A percentile compares a stretch with the other conserved stretches of the same genome.
These are phyloP conservation scores for Staphylotrichum longicolle DNA, from an alignment of 495 filamentous ascomycete genomes.

Conservation along the genomic window DNA sequence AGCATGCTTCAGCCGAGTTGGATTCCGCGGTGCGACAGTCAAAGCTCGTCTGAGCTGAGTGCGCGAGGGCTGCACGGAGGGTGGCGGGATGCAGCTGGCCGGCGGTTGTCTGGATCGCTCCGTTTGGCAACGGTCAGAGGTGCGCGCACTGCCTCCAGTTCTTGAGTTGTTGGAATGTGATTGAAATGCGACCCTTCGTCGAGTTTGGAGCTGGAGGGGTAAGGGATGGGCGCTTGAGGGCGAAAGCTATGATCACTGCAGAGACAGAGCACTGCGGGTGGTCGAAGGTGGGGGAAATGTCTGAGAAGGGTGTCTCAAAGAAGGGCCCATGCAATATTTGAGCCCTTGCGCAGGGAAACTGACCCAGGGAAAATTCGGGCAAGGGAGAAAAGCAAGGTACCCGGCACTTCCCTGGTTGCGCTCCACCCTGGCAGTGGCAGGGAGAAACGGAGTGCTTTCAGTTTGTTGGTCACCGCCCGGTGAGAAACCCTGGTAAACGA, in stretches of 20 bases:
- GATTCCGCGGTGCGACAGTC: neutral
- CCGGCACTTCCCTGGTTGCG: constrained; percentile 9
- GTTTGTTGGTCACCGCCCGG: constrained; percentile 1
- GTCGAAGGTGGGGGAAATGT: constrained; percentile 8
- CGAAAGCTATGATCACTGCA: neutral
- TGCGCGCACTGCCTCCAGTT: neutral
- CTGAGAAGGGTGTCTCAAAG: constrained; percentile 12
- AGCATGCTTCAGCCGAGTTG: constrained; percentile 25
- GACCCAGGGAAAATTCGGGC: constrained; percentile 2
- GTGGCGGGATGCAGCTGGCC: constrained; percentile 9
- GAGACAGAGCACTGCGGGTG: neutral
- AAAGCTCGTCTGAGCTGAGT: neutral
- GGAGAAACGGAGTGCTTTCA: neutral
- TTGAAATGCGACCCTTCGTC: neutral
- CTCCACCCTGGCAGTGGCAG: neutral
- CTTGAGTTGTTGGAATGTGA: constrained; percentile 4
- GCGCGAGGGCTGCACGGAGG: neutral
- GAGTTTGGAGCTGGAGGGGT: neutral
- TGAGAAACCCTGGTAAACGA: neutral
- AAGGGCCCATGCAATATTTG: constrained; percentile 7
- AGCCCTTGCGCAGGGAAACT: constrained; percentile 3
- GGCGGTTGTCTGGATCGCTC: neutral
- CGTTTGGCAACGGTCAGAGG: neutral
- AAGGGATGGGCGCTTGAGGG: neutral
- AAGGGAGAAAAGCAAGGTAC: constrained; percentile 23